A percentile compares a stretch with the other conserved stretches of the same genome.
Evolutionary conservation across 257 asterid genomes (phyloP).

Genomic region (Nicotiana noctiflora): DNA sequence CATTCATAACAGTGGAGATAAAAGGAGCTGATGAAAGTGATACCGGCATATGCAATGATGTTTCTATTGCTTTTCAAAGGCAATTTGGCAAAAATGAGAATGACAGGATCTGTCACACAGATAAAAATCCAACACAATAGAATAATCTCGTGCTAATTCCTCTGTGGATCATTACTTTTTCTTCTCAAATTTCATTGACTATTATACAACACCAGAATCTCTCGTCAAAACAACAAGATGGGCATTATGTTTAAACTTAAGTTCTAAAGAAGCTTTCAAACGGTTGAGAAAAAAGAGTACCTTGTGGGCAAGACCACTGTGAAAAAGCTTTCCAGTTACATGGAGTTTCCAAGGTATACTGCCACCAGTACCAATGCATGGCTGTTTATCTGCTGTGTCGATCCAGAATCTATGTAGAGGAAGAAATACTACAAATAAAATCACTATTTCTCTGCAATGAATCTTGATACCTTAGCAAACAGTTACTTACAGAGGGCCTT

Average conservation of each 20-base stretch:
- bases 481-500: constrained; percentile 77
- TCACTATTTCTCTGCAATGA: background rate
- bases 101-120: background rate
- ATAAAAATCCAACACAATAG: background rate
- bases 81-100: background rate
- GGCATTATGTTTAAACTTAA: background rate
- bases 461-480: background rate
- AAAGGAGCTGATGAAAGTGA: background rate
- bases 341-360: constrained; percentile 92
- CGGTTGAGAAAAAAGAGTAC: constrained; percentile 21
- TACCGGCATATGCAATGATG: background rate
- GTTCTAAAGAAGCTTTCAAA: background rate
- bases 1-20: background rate
- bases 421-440: constrained; percentile 9
- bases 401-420: constrained; percentile 74
- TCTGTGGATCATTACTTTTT: background rate
- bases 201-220: background rate
- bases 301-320: constrained; percentile 94
- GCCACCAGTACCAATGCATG: constrained; percentile 99
- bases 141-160: background rate
- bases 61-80: background rate
- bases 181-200: background rate
- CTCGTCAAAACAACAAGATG: background rate
- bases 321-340: constrained; percentile 84
- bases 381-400: constrained; percentile 99